Evolutionary conservation across 1,139 yeast genomes (phyloP), one percentile per base, ranked within the genome.

Genomic region (Pichia sp.): DNA sequence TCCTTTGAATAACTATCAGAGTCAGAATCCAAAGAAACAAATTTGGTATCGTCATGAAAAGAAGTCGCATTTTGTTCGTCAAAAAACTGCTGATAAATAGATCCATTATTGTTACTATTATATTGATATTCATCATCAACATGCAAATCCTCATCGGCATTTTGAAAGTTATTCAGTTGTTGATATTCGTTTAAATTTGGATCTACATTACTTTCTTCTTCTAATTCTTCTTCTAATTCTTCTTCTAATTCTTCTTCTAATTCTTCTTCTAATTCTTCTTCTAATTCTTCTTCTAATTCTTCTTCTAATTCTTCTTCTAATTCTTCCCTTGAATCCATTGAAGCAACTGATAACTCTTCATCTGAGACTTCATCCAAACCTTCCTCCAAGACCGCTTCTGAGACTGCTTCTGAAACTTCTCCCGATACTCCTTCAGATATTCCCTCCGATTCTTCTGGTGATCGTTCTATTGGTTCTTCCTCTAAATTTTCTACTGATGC

Each of bases 11-110:
- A 44, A n/a, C 40, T 32, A 11, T 45, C 47, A 5, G 47, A 45
- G 2, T 40, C 47, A 28, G 47, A 45, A 36, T 40, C 47, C 28
- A 45, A 40, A n/a, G 40, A 35, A 11, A 40, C 38, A 30, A 25
- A 27, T 7, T 41, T 30, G 11, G 10, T 36, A 9, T 36, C 37
- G 26, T 6, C 4, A 4, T 9, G 26, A 1, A 5, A 3, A 7
- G n/a, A 4, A 27, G 39, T 26, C 26, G 18, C 11, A 27, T 36
- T 36, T 36, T 36, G 18, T 6, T 36, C 27, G 29, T 26, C 27
- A 10, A 26, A 36, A 36, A 26, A 36, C 9, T 27, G 8, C 26
- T 36, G 39, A 6, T 26, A 36, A 36, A 36, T 36, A 10, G 39
- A 29, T 27, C 27, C 30, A 9, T 10, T 9, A 26, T 27, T 10